Evolutionary conservation across 768 basidiomycete species (phyloP).

Genomic region (Hygrophoropsis aurantiaca): DNA sequence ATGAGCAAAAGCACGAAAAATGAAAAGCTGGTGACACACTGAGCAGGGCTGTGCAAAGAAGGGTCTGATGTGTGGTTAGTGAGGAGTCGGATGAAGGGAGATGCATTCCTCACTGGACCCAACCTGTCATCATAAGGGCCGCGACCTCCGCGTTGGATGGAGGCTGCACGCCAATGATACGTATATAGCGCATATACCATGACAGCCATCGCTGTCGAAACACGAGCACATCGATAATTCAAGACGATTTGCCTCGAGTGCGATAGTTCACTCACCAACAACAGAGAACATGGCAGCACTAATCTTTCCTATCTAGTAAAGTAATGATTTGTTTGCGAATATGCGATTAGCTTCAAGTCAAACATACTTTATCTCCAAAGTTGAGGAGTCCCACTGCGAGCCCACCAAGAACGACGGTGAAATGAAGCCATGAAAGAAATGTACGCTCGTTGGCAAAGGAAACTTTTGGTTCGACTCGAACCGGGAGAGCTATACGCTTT

Average conservation of each 20-base stretch:
- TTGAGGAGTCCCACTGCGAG: constrained; percentile 94
- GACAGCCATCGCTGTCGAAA: constrained; percentile 79
- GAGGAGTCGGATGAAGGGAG: constrained; percentile 4
- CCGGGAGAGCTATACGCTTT: constrained; percentile 95
- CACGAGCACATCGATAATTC: too few relatives aligned
- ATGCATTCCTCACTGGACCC: constrained; percentile 75
- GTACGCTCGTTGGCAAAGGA: constrained; percentile 95
- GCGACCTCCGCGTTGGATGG: constrained; percentile 86
- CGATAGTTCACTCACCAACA: constrained; percentile 76
- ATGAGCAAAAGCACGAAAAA: neutral
- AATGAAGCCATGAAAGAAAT: constrained; percentile 98
- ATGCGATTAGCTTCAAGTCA: too few relatives aligned
- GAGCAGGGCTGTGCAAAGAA: constrained; percentile 80
- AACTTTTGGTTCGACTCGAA: constrained; percentile 93
- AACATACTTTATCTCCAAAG: constrained; percentile 89
- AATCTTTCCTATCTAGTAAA: constrained; percentile 81
- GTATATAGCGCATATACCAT: constrained; percentile 96
- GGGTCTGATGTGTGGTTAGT: constrained; percentile 50
- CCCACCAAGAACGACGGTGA: constrained; percentile 96
- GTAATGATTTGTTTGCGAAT: constrained; percentile 3
- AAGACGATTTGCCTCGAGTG: constrained; percentile 14
- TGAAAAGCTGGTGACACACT: constrained; percentile 40
- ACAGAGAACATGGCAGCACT: constrained; percentile 95
- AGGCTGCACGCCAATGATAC: constrained; percentile 94
- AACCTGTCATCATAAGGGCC: constrained; percentile 97